Evolutionary conservation across 1,284 basidiomycete genomes (phyloP).

Genomic region (Papiliotrema terrestris): DNA sequence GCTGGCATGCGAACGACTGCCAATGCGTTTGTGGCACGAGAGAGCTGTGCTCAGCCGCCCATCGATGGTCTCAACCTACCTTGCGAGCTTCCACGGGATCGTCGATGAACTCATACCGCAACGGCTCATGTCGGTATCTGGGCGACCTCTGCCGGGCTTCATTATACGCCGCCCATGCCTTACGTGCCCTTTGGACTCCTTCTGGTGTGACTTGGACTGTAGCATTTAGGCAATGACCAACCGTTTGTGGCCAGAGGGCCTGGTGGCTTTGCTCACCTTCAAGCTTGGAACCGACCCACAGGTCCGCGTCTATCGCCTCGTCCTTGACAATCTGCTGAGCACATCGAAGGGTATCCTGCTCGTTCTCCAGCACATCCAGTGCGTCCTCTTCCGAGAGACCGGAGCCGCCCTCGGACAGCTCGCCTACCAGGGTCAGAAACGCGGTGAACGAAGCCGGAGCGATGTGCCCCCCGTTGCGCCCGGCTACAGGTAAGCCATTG

Average conservation of each 20-base stretch:
- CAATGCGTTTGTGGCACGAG: neutral
- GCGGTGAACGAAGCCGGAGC: too few species aligned
- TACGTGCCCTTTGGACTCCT: neutral
- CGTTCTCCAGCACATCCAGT: conserved; percentile 53
- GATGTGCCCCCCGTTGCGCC: too few species aligned
- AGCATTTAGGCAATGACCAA: too few species aligned
- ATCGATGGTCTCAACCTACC: too few species aligned
- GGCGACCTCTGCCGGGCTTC: neutral
- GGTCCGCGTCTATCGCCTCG: conserved; percentile 17
- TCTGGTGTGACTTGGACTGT: neutral
- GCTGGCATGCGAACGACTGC: neutral
- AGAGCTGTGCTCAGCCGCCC: too few species aligned
- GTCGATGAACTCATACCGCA: conserved; percentile 10
- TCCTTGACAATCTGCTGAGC: conserved; percentile 57
- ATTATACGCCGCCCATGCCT: neutral
- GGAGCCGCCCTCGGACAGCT: conserved; percentile 15
- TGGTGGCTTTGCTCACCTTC: conserved; percentile 9
- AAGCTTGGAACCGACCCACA: conserved; percentile 7
- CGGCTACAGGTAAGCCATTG: too few species aligned
- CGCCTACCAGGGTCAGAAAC: too few species aligned
- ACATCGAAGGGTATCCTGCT: conserved; percentile 66
- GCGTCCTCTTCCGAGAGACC: conserved; percentile 39
- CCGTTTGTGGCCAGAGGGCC: too few species aligned
- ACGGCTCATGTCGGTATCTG: neutral
- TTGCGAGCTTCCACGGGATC: conserved; percentile 17